Evolutionary conservation across 2,329 filamentous ascomycete genomes (phyloP).

Genomic region (Aschersonia sp.): DNA sequence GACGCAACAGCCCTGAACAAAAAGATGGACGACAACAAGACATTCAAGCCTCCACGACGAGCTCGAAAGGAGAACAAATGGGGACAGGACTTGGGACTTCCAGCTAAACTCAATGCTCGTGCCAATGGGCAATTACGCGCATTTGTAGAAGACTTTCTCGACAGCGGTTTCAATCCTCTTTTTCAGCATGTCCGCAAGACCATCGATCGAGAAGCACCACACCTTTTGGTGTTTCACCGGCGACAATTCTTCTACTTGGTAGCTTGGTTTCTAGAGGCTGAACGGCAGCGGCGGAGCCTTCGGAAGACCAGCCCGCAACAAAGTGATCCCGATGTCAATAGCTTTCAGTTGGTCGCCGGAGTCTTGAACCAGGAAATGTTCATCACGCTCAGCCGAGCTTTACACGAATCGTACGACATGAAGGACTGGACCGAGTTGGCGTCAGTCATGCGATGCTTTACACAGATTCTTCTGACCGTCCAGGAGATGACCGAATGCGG

Average conservation of each 20-base stretch:
- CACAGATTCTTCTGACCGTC: conserved; percentile 81
- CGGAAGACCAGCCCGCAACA: conserved; percentile 35
- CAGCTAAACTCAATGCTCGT: conserved; percentile 51
- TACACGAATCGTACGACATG: conserved; percentile 64
- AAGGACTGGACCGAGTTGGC: conserved; percentile 82
- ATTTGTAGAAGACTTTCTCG: conserved; percentile 88
- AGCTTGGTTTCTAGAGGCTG: conserved; percentile 83
- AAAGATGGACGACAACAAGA: conserved; percentile 85
- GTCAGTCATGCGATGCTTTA: conserved; percentile 85
- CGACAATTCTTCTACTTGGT: conserved; percentile 87
- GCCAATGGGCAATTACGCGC: conserved; percentile 63
- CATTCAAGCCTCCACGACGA: conserved; percentile 67
- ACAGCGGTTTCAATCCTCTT: conserved; percentile 86
- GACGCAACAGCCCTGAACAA: conserved; percentile 58
- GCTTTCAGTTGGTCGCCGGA: conserved; percentile 73
- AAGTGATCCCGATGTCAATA: conserved; percentile 43
- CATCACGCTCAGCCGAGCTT: conserved; percentile 68
- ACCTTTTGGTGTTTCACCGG: conserved; percentile 61
- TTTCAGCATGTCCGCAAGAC: conserved; percentile 78
- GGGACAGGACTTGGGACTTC: conserved; percentile 62
- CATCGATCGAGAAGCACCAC: conserved; percentile 76
- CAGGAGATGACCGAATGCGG: conserved; percentile 80
- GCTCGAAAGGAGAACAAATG: conserved; percentile 46
- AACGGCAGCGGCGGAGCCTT: conserved; percentile 53
- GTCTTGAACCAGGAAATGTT: conserved; percentile 94